A percentile compares a stretch with the other conserved stretches of the same genome.
Conservation (phyloP, 257 asterid species). For the Nemophila menziesii region DNA sequence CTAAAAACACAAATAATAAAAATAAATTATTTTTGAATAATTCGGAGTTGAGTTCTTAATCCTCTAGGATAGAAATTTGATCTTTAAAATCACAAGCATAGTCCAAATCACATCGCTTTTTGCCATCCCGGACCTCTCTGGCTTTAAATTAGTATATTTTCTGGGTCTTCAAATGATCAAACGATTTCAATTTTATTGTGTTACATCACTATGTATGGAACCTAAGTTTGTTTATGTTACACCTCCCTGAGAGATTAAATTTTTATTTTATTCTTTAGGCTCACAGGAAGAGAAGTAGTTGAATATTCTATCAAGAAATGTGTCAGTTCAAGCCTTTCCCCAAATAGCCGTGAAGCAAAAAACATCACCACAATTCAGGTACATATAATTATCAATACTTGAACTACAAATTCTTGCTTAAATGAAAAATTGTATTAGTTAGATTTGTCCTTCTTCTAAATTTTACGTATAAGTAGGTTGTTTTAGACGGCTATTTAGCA, state of each 20-base stretch:
- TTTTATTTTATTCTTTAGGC: conserved; percentile 40
- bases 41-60: too few relatives aligned
- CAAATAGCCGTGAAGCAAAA: conserved; percentile 74
- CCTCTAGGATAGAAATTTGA: too few relatives aligned
- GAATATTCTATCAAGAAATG: conserved; percentile 80
- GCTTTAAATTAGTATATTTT: too few relatives aligned
- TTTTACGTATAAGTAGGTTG: conserved; percentile 38
- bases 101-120: too few relatives aligned
- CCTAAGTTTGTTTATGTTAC: neutral
- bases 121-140: too few relatives aligned
- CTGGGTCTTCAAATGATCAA: too few relatives aligned
- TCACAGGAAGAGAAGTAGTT: conserved; percentile 86
- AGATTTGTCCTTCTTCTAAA: neutral
- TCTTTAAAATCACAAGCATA: too few relatives aligned
- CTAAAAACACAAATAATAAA: too few relatives aligned
- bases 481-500: conserved; percentile 89
- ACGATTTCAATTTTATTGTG: too few relatives aligned
- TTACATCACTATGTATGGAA: too few relatives aligned
- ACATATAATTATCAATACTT: neutral
- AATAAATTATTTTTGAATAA: too few relatives aligned
- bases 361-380: conserved; percentile 59
- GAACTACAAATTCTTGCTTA: neutral
- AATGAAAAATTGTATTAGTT: neutral
- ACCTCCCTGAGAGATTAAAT: neutral
- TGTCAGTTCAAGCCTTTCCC: conserved; percentile 76